Percentiles rank a stretch among this genome's conserved stretches.
Evolutionary conservation across 177 flowering plant species (phyloP).

Genomic region (Vitis hybrid): DNA sequence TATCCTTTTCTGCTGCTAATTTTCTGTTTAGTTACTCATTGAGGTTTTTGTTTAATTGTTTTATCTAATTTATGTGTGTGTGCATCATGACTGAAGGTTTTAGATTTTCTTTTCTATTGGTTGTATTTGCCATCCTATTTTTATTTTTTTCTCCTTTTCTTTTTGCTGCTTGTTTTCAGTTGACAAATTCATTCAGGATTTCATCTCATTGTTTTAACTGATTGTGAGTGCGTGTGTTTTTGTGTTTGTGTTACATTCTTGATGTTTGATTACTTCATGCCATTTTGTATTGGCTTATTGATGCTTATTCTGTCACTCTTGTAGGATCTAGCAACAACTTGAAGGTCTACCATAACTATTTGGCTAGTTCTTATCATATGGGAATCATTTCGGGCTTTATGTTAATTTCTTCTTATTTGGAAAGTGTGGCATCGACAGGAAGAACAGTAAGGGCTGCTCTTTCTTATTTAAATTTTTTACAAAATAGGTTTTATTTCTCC

Average conservation of each 20-base stretch:
- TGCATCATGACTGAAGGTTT: too few relatives aligned
- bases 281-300: background rate
- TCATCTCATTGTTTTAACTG: background rate
- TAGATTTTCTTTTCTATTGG: too few relatives aligned
- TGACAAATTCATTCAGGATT: too few relatives aligned
- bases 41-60: too few relatives aligned
- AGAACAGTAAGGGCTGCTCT: slow-evolving; percentile 38
- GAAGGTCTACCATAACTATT: slow-evolving; percentile 62
- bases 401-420: slow-evolving; percentile 62
- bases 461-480: background rate
- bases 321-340: slow-evolving; percentile 40
- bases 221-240: too few relatives aligned
- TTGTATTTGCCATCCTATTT: too few relatives aligned
- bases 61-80: too few relatives aligned
- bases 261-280: too few relatives aligned
- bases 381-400: slow-evolving; percentile 82
- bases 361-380: slow-evolving; percentile 88
- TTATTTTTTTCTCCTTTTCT: too few relatives aligned
- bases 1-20: background rate
- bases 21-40: background rate
- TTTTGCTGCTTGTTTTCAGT: too few relatives aligned
- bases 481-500: background rate
- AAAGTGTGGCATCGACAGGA: slow-evolving; percentile 35
- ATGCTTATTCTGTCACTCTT: background rate
- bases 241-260: too few relatives aligned